These are phyloP conservation scores for Cytospora mali DNA, from an alignment of 2,329 filamentous ascomycete genomes.

Conservation along the genomic window DNA sequence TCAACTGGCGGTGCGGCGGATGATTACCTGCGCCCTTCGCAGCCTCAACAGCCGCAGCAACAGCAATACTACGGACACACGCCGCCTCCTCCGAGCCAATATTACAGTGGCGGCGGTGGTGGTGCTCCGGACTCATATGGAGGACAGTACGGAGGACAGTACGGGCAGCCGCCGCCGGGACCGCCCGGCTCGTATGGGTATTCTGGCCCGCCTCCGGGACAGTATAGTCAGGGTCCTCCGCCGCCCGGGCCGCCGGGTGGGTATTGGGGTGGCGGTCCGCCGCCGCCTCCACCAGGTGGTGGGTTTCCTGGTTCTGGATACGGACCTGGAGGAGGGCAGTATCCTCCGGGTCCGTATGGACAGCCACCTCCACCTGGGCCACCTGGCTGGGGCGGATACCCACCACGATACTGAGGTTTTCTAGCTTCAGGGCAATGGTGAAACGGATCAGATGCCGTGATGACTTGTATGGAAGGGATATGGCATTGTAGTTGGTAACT, in stretches of 20 bases:
- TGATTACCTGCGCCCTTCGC: constrained; percentile 26
- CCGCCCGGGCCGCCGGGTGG: constrained; percentile 12
- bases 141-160: constrained; percentile 26
- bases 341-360: constrained; percentile 13
- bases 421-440: background rate
- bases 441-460: background rate
- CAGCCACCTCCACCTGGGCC: constrained; percentile 23
- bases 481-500: background rate
- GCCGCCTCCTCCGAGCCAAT: constrained; percentile 40
- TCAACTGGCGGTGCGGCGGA: constrained; percentile 25
- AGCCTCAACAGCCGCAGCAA: constrained; percentile 29
- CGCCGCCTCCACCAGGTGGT: constrained; percentile 23
- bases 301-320: constrained; percentile 23
- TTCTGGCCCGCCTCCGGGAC: constrained; percentile 36
- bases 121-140: constrained; percentile 35
- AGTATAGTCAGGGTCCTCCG: constrained; percentile 34
- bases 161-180: constrained; percentile 30
- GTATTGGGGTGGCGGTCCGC: constrained; percentile 22
- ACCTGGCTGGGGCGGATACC: constrained; percentile 23
- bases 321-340: constrained; percentile 23
- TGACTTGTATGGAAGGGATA: background rate
- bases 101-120: constrained; percentile 33
- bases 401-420: constrained; percentile 16
- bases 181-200: constrained; percentile 29
- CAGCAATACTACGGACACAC: constrained; percentile 32